These are phyloP conservation scores for Terfezia claveryi DNA, from an alignment of 495 filamentous ascomycete species.

Conservation along the genomic window DNA sequence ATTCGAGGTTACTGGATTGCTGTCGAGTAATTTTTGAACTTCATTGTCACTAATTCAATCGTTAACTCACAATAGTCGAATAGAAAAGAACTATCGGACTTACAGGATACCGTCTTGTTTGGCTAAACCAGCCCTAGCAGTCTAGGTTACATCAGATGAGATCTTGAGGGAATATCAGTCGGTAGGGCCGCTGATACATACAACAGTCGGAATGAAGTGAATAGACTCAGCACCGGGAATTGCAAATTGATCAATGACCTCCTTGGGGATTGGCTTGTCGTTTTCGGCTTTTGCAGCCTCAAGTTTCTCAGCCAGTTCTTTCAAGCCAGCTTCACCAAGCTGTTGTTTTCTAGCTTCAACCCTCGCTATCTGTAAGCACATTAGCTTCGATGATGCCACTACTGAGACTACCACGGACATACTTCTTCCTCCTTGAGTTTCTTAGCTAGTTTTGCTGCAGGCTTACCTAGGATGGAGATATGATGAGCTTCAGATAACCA, in stretches of 20 bases:
- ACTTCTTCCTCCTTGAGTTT: conserved; percentile 32
- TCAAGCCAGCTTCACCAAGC: conserved; percentile 43
- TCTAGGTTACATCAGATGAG: conserved; percentile 19
- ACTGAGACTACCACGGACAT: background rate
- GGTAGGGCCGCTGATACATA: background rate
- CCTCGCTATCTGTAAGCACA: conserved; percentile 17
- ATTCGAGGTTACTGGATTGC: conserved; percentile 29
- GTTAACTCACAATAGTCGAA: background rate
- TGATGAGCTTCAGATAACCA: conserved; percentile 77
- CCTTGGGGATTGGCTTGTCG: conserved; percentile 54
- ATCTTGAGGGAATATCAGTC: no score
- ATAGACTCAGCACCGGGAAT: conserved; percentile 73
- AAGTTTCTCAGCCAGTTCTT: conserved; percentile 49
- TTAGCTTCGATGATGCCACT: no score
- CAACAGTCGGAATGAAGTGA: conserved; percentile 66
- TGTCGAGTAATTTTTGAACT: conserved; percentile 57
- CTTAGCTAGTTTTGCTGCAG: conserved; percentile 30
- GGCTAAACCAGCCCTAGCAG: conserved; percentile 66
- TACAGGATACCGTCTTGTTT: conserved; percentile 35
- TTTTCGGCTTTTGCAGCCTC: conserved; percentile 62
- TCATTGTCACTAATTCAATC: conserved; percentile 30
- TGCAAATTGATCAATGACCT: conserved; percentile 52
- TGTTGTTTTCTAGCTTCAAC: conserved; percentile 34
- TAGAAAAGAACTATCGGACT: background rate
- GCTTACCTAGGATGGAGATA: conserved; percentile 70